phyloP scores from a whole-genome alignment of 768 basidiomycete species.

The Podaxis sp. region DNA sequence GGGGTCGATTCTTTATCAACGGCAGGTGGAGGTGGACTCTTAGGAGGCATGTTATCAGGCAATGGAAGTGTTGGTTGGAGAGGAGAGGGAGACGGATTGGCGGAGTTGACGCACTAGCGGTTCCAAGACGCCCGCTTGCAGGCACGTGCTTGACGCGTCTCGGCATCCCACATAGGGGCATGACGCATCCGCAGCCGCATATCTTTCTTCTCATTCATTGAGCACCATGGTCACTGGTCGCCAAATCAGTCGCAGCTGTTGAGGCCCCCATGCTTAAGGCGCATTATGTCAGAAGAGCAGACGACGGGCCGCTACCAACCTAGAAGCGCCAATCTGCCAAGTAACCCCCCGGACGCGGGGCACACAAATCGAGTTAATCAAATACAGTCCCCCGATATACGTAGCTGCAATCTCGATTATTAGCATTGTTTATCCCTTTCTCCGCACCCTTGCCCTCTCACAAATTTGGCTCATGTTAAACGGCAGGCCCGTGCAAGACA shows the following conservation, averaged over 20 bases:
- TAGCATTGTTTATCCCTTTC: background rate
- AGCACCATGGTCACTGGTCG: background rate
- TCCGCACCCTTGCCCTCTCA: background rate
- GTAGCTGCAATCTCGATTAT: background rate
- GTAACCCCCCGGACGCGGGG: too few relatives aligned
- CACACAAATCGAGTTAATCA: too few relatives aligned
- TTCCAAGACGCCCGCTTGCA: background rate
- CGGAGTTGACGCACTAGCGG: conserved; percentile 4
- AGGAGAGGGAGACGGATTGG: background rate
- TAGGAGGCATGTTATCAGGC: background rate
- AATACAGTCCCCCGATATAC: too few relatives aligned
- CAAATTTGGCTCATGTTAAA: background rate
- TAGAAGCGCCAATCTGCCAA: too few relatives aligned
- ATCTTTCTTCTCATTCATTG: background rate
- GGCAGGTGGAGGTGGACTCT: background rate
- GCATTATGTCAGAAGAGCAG: too few relatives aligned
- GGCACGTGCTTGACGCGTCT: conserved; percentile 19
- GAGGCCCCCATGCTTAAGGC: too few relatives aligned
- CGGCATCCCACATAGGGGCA: background rate
- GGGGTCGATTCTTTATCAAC: background rate
- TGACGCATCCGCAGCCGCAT: background rate
- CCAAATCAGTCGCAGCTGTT: too few relatives aligned
- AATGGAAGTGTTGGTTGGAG: conserved; percentile 4
- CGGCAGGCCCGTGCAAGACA: background rate
- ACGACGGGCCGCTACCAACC: too few relatives aligned